Evolutionary conservation across 768 basidiomycete species (phyloP), one percentile per base, ranked within the genome.

Genomic region (Pulveroboletus ravenelii): DNA sequence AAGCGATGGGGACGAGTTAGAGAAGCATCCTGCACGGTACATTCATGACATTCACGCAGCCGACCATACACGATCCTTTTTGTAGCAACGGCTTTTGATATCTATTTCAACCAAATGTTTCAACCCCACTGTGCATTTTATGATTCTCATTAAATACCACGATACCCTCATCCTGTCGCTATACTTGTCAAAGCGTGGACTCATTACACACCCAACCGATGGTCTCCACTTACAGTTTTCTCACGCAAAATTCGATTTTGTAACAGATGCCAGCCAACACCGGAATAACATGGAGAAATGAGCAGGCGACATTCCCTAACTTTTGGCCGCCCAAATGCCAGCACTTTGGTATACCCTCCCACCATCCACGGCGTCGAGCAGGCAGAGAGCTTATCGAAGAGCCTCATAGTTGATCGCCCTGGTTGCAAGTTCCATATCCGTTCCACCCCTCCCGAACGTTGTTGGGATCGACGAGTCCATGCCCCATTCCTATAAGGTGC

Each of bases 341-440:
- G 25, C 6, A 27, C 25, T 27, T 27, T 27, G 25, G 25, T 27
- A 23, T 23, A 27, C 25, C 25, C 25, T 27, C 25, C 25, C 25
- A 27, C 25, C 25, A 27, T 6, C 25, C 25, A 27, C 3, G 25
- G 52, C 53, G 54, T 62, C 23, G 29, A 48, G 31, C 38, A 17
- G 17, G 3, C 35, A 30, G 20, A 31, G 44, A 12, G 31, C 38
- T 52, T 34, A 53, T 46, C 52, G 84, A 85, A 87, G 69, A 87
- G 87, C 67, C 87, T 87, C 60, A 4, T 23, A 50, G 78, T 80
- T 47, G 85, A 85, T 12, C 91, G 83, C 64, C 87, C 89, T 51
- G 89, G 87, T 5, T 88, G 87, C 60, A 89, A 92, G 20, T 23
- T 74, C 63, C 84, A 91, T 66, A 84, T 90, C 54, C 82, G 89